Evolutionary conservation across 148 eudicot species (phyloP).

Genomic region (Tetragonia tetragonoides): DNA sequence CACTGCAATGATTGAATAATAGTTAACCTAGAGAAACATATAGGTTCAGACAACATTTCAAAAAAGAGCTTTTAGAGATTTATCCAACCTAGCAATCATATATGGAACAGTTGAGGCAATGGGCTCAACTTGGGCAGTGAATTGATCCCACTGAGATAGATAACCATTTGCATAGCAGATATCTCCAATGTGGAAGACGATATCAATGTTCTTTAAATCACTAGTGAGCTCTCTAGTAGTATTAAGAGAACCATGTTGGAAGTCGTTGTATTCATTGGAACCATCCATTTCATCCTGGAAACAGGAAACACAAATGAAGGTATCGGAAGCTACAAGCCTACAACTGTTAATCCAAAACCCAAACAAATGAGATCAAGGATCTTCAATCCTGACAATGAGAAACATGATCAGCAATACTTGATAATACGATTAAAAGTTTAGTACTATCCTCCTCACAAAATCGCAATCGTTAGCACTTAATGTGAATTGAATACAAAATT

Average conservation of each 20-base stretch:
- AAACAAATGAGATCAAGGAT: neutral
- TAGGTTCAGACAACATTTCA: neutral
- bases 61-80: neutral
- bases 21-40: neutral
- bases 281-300: conserved; percentile 79
- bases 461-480: neutral
- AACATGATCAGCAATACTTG: neutral
- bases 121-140: conserved; percentile 77
- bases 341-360: neutral
- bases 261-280: conserved; percentile 68
- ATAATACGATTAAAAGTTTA: neutral
- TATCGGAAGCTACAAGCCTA: neutral
- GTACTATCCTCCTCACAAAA: neutral
- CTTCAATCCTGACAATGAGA: neutral
- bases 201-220: conserved; percentile 63
- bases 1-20: conserved; percentile 37
- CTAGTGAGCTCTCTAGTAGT: conserved; percentile 57
- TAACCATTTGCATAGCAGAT: conserved; percentile 81
- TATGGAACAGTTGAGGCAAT: conserved; percentile 72
- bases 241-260: conserved; percentile 68
- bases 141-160: conserved; percentile 90
- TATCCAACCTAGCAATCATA: conserved; percentile 68
- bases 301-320: neutral
- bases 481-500: neutral
- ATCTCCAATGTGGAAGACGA: conserved; percentile 79